A percentile compares a stretch with the other conserved stretches of the same genome.
Evolutionary conservation across 2,329 filamentous ascomycete species (phyloP).

Genomic region (Aspergillus calidoustus): DNA sequence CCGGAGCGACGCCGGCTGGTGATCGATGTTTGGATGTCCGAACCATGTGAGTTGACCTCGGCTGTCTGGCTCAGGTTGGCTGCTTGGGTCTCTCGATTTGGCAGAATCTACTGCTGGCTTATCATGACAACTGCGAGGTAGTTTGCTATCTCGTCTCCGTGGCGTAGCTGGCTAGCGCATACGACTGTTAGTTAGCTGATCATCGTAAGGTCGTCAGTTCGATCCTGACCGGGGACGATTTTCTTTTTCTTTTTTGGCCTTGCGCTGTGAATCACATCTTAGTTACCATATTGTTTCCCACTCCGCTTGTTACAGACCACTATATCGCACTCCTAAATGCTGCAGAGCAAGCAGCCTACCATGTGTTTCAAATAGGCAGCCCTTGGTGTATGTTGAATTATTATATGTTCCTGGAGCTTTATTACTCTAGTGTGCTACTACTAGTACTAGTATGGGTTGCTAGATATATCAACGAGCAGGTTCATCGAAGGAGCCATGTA

Average conservation of each 20-base stretch:
- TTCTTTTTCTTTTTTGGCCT: background rate
- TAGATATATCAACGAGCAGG: no score
- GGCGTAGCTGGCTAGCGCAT: constrained; percentile 7
- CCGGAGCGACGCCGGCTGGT: no score
- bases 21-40: no score
- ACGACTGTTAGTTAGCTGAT: constrained; percentile 7
- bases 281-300: background rate
- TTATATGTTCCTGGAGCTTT: no score
- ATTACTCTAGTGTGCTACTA: no score
- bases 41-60: constrained; percentile 6
- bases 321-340: no score
- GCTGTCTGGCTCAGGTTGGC: background rate
- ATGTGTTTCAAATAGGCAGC: no score
- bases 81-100: background rate
- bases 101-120: background rate
- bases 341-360: no score
- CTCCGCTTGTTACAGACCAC: no score
- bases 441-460: no score
- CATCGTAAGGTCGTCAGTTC: constrained; percentile 7
- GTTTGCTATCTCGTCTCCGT: background rate
- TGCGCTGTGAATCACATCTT: background rate
- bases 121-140: background rate
- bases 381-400: no score
- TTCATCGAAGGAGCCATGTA: no score
- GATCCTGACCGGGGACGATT: constrained; percentile 1